Base-by-base conservation (phyloP, 2,329 filamentous ascomycete genomes). In the Camillea tinctor region DNA sequence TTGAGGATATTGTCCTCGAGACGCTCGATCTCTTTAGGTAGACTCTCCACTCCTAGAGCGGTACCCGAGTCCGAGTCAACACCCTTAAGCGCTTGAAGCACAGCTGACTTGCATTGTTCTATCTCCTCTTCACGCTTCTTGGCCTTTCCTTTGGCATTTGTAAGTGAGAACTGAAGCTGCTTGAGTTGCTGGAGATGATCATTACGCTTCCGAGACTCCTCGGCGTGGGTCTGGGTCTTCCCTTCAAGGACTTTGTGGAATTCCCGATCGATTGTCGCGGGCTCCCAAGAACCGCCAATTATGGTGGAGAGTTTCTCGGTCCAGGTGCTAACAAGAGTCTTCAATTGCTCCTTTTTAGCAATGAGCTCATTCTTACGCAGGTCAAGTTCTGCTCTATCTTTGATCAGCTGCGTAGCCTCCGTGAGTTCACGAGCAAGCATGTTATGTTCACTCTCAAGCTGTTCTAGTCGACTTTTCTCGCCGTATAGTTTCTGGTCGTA, bases 341-440 rank as follows among this genome's bases (percentile, higher is more conserved):
- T 84, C 2, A 98, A 80, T 62, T 90, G 90, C 36, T 86, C 84
- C 72, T 90, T 85, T 58, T 89, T 86, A 65, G 92, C 88, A 64
- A 86, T 85, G 24, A 92, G 76, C 70, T 97, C 91, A 67, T 93
- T 93, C 69, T 90, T 93, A 36, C 93, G 83, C 67, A 91, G 88
- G 59, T 96, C 91, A 11, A 99, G 82, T 68, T 91, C 89, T 13
- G 94, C 95, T 44, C 93, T 84, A 63, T 96, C 93, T 3, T 89
- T 87, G 5, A 93, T 92, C 59, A 91, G 84, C 59, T 88, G 88
- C 2, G 91, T 96, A 60, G 89, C 92, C 68, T 96, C 90, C 8
- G 93, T 84, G 40, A 97, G 84, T 71, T 98, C 94, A n/a, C 83
- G 79, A 51, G 89, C 88, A 24, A 98, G 81, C 66, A 82, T 87